Evolutionary conservation across 192 early-diverging fungal species (phyloP).

Genomic region (Coemansia furcata): DNA sequence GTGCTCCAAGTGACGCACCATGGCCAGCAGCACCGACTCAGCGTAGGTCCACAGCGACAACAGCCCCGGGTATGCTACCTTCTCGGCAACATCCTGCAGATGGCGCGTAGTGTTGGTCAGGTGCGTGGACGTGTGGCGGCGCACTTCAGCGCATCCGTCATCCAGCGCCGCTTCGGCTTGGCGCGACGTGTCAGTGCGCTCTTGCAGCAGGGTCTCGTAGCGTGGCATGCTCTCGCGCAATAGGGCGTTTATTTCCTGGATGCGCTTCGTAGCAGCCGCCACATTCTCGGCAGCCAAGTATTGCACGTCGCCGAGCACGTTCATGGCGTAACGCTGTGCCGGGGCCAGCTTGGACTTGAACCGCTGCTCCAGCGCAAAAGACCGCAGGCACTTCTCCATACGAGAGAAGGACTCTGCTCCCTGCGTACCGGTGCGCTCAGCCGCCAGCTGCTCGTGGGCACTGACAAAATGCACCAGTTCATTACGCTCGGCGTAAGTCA

Average conservation of each 20-base stretch:
- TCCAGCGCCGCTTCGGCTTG: slow-evolving; percentile 62
- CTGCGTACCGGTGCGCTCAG: slow-evolving; percentile 25
- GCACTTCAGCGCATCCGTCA: slow-evolving; percentile 58
- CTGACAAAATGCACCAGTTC: slow-evolving; percentile 98
- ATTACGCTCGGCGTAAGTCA: slow-evolving; percentile 83
- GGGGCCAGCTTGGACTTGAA: slow-evolving; percentile 92
- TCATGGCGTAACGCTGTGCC: slow-evolving; percentile 85
- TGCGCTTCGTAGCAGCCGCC: slow-evolving; percentile 56
- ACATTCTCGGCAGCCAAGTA: slow-evolving; percentile 72
- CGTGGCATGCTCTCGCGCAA: slow-evolving; percentile 67
- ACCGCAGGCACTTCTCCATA: slow-evolving; percentile 83
- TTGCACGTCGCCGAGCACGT: slow-evolving; percentile 79
- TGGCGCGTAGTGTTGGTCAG: slow-evolving; percentile 60
- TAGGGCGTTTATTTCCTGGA: slow-evolving; percentile 61
- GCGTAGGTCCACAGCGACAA: slow-evolving; percentile 87
- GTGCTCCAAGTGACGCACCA: slow-evolving; percentile 62
- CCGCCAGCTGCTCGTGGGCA: slow-evolving; percentile 54
- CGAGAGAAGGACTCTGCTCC: slow-evolving; percentile 64
- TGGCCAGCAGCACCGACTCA: slow-evolving; percentile 67
- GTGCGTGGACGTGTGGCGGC: slow-evolving; percentile 48
- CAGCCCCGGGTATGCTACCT: slow-evolving; percentile 78
- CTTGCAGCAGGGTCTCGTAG: slow-evolving; percentile 71
- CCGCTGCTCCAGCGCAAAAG: slow-evolving; percentile 94
- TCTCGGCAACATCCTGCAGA: slow-evolving; percentile 63
- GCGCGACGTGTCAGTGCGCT: slow-evolving; percentile 69